Conservation (phyloP, 129 eudicot genomes). For the Erigeron canadensis region DNA sequence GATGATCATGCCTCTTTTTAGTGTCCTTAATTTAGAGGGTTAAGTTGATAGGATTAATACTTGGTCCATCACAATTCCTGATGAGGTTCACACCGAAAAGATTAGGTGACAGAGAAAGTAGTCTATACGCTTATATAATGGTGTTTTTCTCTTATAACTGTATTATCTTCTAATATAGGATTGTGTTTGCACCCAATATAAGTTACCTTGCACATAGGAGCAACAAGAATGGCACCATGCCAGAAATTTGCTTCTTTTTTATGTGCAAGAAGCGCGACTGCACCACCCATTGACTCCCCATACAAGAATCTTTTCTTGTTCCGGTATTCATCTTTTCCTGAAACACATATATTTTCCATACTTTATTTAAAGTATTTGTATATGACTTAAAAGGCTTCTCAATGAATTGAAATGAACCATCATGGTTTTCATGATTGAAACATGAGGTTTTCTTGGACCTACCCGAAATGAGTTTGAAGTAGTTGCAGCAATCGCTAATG, state of each 20-base stretch:
- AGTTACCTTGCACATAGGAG: constrained; percentile 97
- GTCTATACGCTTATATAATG: too few relatives aligned
- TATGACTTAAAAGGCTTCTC: not conserved
- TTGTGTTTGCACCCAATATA: too few relatives aligned
- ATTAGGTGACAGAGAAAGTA: too few relatives aligned
- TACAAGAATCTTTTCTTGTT: constrained; percentile 70
- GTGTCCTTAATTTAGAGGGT: not conserved
- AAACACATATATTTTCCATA: not conserved
- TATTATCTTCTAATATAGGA: too few relatives aligned
- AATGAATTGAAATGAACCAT: not conserved
- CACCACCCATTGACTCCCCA: constrained; percentile 99
- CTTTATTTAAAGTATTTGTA: too few relatives aligned
- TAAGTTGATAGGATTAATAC: too few relatives aligned
- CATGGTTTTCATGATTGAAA: not conserved
- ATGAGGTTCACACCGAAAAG: too few relatives aligned
- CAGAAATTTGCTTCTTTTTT: constrained; percentile 74
- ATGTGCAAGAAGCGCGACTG: constrained; percentile 80
- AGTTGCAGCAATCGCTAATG: constrained; percentile 62
- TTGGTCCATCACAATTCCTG: too few relatives aligned
- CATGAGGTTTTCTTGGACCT: not conserved
- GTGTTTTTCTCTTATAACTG: too few relatives aligned
- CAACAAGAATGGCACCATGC: constrained; percentile 93
- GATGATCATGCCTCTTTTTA: not conserved
- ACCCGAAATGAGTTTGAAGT: constrained; percentile 75
- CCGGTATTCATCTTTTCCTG: constrained; percentile 66